phyloP scores from a whole-genome alignment of 768 basidiomycete genomes.

The Hygrocybe punicea region DNA sequence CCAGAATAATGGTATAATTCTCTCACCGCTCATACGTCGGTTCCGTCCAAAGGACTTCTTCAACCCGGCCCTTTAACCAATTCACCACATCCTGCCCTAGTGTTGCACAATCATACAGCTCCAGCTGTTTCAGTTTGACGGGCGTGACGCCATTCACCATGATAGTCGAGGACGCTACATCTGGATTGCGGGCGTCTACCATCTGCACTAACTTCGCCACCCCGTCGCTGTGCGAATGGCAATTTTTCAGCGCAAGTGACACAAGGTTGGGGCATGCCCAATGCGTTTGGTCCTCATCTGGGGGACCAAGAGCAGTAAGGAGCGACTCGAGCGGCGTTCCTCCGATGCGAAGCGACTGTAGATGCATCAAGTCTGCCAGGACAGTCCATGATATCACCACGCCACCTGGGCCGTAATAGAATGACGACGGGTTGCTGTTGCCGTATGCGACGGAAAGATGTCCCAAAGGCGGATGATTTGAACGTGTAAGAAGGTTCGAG shows the following conservation, averaged over 20 bases:
- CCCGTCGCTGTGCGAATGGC: conserved; percentile 62
- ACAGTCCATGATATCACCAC: conserved; percentile 67
- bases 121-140: conserved; percentile 51
- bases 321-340: conserved; percentile 65
- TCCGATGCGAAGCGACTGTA: conserved; percentile 61
- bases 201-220: conserved; percentile 67
- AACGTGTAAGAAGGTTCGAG: conserved; percentile 55
- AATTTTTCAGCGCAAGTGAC: conserved; percentile 58
- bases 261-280: conserved; percentile 67
- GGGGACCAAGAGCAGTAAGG: conserved; percentile 52
- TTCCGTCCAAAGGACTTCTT: conserved; percentile 61
- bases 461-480: conserved; percentile 53
- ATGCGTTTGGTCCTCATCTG: conserved; percentile 54
- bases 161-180: conserved; percentile 13
- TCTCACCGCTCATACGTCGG: conserved; percentile 48
- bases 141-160: conserved; percentile 50
- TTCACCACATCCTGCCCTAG: conserved; percentile 66
- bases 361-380: conserved; percentile 53
- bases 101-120: conserved; percentile 63
- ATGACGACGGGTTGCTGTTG: conserved; percentile 32
- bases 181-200: conserved; percentile 70
- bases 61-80: conserved; percentile 63
- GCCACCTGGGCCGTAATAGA: conserved; percentile 59
- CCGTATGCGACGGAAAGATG: conserved; percentile 64
- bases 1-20: neutral